Conservation (phyloP, 1,139 yeast genomes). For the Suhomyces wounanorum region DNA sequence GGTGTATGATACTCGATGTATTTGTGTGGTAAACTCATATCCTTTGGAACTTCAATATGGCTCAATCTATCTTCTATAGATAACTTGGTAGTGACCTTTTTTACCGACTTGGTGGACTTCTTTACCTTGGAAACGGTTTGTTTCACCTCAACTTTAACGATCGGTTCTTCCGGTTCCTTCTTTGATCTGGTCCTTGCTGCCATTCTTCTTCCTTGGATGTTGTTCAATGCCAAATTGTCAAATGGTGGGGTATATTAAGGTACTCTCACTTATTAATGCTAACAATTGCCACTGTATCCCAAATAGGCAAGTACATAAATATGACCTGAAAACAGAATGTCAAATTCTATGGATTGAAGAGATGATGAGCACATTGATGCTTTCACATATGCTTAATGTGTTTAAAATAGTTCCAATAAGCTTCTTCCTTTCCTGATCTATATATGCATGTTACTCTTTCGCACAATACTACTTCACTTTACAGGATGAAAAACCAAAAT, state of each 20-base stretch:
- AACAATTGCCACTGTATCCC: background rate
- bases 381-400: no score
- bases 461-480: no score
- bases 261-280: background rate
- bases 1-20: constrained; percentile 46
- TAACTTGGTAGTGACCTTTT: constrained; percentile 9
- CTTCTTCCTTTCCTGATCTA: no score
- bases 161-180: background rate
- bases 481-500: no score
- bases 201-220: background rate
- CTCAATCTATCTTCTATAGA: constrained; percentile 33
- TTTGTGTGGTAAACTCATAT: constrained; percentile 38
- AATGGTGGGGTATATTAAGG: background rate
- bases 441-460: no score
- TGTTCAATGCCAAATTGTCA: background rate
- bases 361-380: background rate
- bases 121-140: constrained; percentile 3
- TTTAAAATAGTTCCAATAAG: no score
- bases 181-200: constrained; percentile 1
- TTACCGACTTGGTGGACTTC: constrained; percentile 6
- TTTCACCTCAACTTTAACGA: background rate
- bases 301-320: background rate
- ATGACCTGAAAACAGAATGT: background rate
- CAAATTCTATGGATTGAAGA: background rate
- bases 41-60: constrained; percentile 29